Evolutionary conservation across 2,329 filamentous ascomycete species (phyloP).

Genomic region (Elsinoe fawcettii): DNA sequence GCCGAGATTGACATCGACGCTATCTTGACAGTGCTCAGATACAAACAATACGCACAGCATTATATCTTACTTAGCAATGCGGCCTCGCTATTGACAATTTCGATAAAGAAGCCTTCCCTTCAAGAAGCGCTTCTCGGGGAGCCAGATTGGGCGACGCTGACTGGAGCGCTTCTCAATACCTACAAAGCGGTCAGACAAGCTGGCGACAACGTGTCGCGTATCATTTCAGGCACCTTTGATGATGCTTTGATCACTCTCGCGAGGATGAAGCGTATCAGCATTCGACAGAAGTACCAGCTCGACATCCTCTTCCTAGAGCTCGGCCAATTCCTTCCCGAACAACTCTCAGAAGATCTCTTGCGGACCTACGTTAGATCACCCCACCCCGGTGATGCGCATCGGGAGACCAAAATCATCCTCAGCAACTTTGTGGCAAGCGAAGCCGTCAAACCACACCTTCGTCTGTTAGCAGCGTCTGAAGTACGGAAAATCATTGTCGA

Average conservation of each 20-base stretch:
- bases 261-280: neutral
- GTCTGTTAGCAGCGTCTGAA: neutral
- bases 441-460: neutral
- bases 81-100: neutral
- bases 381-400: constrained; percentile 1
- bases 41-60: neutral
- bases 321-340: constrained; percentile 6
- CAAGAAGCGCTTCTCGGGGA: neutral
- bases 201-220: neutral
- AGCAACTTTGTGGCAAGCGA: constrained; percentile 1
- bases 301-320: neutral
- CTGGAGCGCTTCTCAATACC: constrained; percentile 1
- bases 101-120: neutral
- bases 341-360: constrained; percentile 4
- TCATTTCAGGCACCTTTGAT: neutral
- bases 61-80: neutral
- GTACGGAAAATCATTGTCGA: constrained; percentile 1
- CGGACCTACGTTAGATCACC: constrained; percentile 5
- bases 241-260: neutral
- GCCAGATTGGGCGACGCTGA: constrained; percentile 4
- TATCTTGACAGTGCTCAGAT: constrained; percentile 1
- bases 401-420: neutral
- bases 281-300: constrained; percentile 10
- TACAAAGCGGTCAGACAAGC: neutral
- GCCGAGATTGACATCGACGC: constrained; percentile 8